Percentiles rank a stretch among this genome's conserved stretches.
phyloP scores from a whole-genome alignment of 139 green algal genomes.

The Chlorella ohadii region DNA sequence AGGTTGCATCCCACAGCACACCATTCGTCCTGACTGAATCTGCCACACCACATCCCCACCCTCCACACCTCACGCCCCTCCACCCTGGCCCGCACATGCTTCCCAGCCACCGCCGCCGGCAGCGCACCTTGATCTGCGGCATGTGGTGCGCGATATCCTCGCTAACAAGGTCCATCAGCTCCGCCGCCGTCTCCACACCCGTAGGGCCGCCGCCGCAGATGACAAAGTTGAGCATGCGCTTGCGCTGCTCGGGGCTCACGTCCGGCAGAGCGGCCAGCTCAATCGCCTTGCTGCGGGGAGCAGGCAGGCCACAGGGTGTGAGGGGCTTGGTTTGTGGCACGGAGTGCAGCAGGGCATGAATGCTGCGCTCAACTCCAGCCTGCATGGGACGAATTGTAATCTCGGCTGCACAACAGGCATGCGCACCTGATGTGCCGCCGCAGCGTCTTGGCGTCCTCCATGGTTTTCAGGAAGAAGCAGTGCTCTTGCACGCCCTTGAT shows the following conservation, averaged over 20 bases:
- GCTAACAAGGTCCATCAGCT: slow-evolving; percentile 53
- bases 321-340: no score
- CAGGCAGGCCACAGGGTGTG: no score
- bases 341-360: no score
- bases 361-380: no score
- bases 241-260: slow-evolving; percentile 59
- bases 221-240: slow-evolving; percentile 83
- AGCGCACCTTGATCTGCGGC: background rate
- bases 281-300: slow-evolving; percentile 38
- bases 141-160: slow-evolving; percentile 32
- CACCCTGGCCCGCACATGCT: no score
- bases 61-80: no score
- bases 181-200: slow-evolving; percentile 1
- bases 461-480: slow-evolving; percentile 69
- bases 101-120: no score
- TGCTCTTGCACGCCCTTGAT: slow-evolving; percentile 66
- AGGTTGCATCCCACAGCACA: no score
- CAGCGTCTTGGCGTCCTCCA: slow-evolving; percentile 46
- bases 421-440: slow-evolving; percentile 40
- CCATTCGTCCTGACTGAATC: no score
- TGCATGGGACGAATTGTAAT: no score
- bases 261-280: slow-evolving; percentile 60
- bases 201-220: slow-evolving; percentile 48
- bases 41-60: no score
- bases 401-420: no score